Percentiles rank a stretch among this genome's conserved stretches.
Evolutionary conservation across 2,329 filamentous ascomycete genomes (phyloP).

Genomic region (Phoma sp.): DNA sequence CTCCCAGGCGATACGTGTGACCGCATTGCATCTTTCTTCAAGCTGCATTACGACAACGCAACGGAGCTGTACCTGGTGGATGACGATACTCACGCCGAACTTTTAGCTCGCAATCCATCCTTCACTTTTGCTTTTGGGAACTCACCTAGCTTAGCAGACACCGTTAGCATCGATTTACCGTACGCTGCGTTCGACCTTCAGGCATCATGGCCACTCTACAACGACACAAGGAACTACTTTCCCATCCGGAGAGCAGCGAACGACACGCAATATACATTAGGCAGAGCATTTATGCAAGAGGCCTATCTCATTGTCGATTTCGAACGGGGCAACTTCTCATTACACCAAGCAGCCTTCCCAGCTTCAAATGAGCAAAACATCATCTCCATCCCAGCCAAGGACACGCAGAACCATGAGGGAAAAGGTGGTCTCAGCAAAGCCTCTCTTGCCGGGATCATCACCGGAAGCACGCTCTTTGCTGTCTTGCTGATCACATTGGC

Average conservation of each 20-base stretch:
- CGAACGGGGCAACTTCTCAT: constrained; percentile 38
- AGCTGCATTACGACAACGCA: constrained; percentile 42
- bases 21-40: constrained; percentile 45
- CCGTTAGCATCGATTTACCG: constrained; percentile 35
- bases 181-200: constrained; percentile 40
- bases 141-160: constrained; percentile 15
- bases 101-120: constrained; percentile 29
- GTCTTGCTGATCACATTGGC: background rate
- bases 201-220: constrained; percentile 23
- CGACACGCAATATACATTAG: constrained; percentile 36
- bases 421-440: background rate
- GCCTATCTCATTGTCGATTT: constrained; percentile 49
- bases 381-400: background rate
- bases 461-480: background rate
- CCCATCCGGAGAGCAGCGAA: constrained; percentile 35
- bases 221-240: constrained; percentile 34
- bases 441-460: background rate
- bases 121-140: constrained; percentile 34
- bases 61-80: constrained; percentile 48
- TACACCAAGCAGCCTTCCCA: constrained; percentile 4
- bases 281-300: constrained; percentile 48
- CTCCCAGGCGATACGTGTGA: constrained; percentile 46
- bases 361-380: background rate
- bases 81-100: constrained; percentile 27
- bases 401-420: background rate